Evolutionary conservation across 176 grass and related monocot species (phyloP), one percentile per base, ranked within the genome.

Genomic region (Typha latifolia): DNA sequence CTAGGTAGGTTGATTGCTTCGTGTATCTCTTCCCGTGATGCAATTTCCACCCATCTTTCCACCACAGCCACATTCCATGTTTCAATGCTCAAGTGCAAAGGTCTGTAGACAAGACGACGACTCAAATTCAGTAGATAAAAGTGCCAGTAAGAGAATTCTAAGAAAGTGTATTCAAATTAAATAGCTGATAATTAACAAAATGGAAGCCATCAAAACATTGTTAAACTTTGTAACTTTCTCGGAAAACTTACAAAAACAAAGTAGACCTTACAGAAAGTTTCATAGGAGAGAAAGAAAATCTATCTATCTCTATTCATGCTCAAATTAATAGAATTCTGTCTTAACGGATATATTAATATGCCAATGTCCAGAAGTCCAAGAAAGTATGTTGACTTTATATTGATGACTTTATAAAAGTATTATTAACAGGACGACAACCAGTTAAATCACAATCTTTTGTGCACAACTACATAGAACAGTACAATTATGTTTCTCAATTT

Each of bases 51-150:
- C 94, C 94, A 99, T 84, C 84, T 87, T 80, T 77, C 76, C 61
- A 99, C 89, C 61, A 99, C 90, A 78, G 79, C 74, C 0, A 64
- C 77, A 63, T 99, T 93, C 89, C 89, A 99, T 63, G 89, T 90
- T 63, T 93, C 89, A 48, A 99, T 77, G 83, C 94, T 87, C 62
- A 99, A 73, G 87, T 99, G 94, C 86, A 99, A 77, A 71, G 94
- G 94, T 49, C 94, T 99, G 72, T 72, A 67, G 57, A 86, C 71
- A 47, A 81, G 34, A 69, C 12, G 55, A 69, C 47, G 78, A 31
- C 20, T 10, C 75, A 67, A 70, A 74, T 62, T 78, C 49, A 84
- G 5, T 1, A 14, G 12, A 34, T 47, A 52, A n/a, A 64, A 73
- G 75, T 48, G 4, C 18, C 34, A 64, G 12, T 8, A 63, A 48